Conservation (phyloP, 2,329 filamentous ascomycete species). For the Fusarium sp. region DNA sequence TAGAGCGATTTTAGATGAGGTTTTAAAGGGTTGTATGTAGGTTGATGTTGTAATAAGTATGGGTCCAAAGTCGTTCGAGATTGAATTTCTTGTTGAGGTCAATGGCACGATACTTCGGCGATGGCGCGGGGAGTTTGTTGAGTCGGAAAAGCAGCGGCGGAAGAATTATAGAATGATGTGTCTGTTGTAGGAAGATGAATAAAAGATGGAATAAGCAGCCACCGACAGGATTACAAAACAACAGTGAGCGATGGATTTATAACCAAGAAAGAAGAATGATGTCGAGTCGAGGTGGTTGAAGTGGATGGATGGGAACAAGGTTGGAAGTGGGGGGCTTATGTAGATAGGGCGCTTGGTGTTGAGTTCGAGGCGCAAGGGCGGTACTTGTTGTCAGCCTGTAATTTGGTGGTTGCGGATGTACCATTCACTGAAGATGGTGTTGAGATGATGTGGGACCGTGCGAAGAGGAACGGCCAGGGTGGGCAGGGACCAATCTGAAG, state of each 20-base stretch:
- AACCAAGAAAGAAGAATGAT: constrained; percentile 6
- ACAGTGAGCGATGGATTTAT: constrained; percentile 22
- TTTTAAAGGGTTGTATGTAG: background rate
- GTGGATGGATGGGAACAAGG: constrained; percentile 30
- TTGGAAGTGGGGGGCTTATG: constrained; percentile 39
- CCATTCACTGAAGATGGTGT: constrained; percentile 19
- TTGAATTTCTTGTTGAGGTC: constrained; percentile 38
- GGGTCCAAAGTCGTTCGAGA: constrained; percentile 17
- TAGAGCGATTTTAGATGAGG: background rate
- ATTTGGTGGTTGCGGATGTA: constrained; percentile 4
- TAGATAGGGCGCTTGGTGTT: constrained; percentile 38
- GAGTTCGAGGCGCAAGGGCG: constrained; percentile 22
- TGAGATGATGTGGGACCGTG: constrained; percentile 36
- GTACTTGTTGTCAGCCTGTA: constrained; percentile 7
- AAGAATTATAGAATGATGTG: background rate
- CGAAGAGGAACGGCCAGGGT: constrained; percentile 36
- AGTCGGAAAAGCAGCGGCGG: constrained; percentile 4
- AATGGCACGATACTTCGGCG: constrained; percentile 28
- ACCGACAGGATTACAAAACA: constrained; percentile 24
- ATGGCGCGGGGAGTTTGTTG: constrained; percentile 41
- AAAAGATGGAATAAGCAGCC: background rate
- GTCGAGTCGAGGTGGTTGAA: background rate
- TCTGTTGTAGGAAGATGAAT: background rate
- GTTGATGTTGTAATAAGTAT: background rate
- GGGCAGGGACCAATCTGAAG: constrained; percentile 29